These are phyloP conservation scores for Nemania serpens DNA, from an alignment of 2,329 filamentous ascomycete genomes.

Conservation along the genomic window DNA sequence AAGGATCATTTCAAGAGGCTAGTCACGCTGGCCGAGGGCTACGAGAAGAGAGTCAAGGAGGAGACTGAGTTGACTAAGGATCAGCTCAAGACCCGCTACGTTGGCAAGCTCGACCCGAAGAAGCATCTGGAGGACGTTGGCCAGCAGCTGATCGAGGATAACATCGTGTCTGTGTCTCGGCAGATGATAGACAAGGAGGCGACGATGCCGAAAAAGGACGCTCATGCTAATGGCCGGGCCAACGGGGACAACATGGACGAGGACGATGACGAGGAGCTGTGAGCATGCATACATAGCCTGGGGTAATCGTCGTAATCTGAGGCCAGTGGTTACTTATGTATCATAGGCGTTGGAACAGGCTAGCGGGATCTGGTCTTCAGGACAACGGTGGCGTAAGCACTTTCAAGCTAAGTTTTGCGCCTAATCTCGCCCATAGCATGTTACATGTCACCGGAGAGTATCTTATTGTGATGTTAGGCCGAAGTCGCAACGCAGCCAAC, in stretches of 20 bases:
- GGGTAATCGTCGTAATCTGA: constrained; percentile 28
- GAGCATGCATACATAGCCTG: constrained; percentile 33
- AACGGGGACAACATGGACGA: constrained; percentile 71
- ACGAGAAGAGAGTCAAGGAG: constrained; percentile 98
- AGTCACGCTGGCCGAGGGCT: constrained; percentile 88
- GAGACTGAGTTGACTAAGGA: constrained; percentile 97
- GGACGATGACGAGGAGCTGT: constrained; percentile 56
- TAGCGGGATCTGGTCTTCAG: constrained; percentile 37
- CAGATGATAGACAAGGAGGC: constrained; percentile 99
- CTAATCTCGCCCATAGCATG: not conserved
- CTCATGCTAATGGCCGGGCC: constrained; percentile 53
- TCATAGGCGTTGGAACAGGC: constrained; percentile 37
- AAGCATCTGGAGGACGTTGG: constrained; percentile 98
- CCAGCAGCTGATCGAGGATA: constrained; percentile 97
- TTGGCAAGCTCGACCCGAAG: constrained; percentile 98
- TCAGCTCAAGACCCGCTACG: constrained; percentile 97
- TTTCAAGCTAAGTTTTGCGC: constrained; percentile 27
- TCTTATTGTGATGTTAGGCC: not conserved
- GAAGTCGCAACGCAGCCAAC: not conserved
- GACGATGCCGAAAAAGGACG: constrained; percentile 78
- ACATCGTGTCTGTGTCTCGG: constrained; percentile 96
- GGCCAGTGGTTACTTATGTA: constrained; percentile 38
- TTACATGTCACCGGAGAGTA: not conserved
- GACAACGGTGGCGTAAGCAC: constrained; percentile 35
- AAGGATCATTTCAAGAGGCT: constrained; percentile 87